These are phyloP conservation scores for Cryphonectria japonica DNA, from an alignment of 2,329 filamentous ascomycete genomes.

Conservation along the genomic window DNA sequence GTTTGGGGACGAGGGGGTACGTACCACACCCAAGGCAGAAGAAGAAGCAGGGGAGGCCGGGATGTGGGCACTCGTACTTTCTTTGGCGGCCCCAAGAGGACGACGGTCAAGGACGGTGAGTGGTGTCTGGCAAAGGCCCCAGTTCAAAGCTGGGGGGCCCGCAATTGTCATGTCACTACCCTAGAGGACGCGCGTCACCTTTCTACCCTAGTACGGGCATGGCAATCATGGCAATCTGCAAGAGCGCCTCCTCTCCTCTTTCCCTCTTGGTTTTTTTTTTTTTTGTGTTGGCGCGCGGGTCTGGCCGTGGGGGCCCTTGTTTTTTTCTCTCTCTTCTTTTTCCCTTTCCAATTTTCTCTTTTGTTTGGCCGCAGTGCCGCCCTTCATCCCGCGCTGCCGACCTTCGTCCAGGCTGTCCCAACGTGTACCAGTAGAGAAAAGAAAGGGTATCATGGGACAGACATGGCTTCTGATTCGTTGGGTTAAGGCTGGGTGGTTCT, in stretches of 20 bases:
- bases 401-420: neutral
- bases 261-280: too few relatives aligned
- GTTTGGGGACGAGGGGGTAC: neutral
- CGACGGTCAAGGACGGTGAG: neutral
- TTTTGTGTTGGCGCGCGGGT: neutral
- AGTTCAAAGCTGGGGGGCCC: constrained; percentile 12
- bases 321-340: neutral
- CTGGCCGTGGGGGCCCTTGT: neutral
- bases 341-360: neutral
- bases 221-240: constrained; percentile 3
- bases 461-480: constrained; percentile 3
- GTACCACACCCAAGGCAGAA: neutral
- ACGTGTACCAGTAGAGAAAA: neutral
- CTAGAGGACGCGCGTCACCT: constrained; percentile 27
- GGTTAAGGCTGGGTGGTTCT: neutral
- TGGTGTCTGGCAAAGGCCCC: constrained; percentile 12
- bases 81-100: neutral
- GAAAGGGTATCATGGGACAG: neutral
- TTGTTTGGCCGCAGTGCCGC: neutral
- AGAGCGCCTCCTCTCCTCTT: neutral
- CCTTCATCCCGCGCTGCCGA: neutral
- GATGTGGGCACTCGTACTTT: neutral
- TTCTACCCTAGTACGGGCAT: constrained; percentile 8
- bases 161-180: constrained; percentile 21
- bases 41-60: neutral